Percentiles rank a stretch among this genome's conserved stretches.
Evolutionary conservation across 192 early-diverging fungal species (phyloP).

Genomic region (Funneliformis mosseae): DNA sequence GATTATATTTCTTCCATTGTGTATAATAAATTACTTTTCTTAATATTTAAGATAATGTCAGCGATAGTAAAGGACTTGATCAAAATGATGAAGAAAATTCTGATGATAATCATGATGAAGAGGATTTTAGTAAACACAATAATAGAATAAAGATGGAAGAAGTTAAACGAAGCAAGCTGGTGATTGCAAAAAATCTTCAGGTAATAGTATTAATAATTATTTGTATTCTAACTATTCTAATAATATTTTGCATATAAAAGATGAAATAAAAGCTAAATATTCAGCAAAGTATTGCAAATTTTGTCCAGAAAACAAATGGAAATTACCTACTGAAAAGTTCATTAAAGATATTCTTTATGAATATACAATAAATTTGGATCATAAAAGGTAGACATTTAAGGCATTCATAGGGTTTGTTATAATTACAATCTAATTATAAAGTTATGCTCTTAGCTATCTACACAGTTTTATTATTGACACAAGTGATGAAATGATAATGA

Average conservation of each 20-base stretch:
- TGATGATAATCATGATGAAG: too few species aligned
- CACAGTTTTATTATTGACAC: slow-evolving; percentile 10
- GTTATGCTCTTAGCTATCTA: background rate
- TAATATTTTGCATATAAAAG: background rate
- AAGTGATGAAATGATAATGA: background rate
- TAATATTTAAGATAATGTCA: too few species aligned
- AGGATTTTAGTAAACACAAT: background rate
- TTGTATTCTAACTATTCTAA: background rate
- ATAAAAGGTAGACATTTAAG: slow-evolving; percentile 3
- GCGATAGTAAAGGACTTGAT: too few species aligned
- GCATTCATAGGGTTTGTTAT: background rate
- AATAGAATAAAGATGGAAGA: background rate
- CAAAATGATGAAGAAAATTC: too few species aligned
- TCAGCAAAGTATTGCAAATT: background rate
- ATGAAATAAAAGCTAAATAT: background rate
- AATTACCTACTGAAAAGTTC: background rate
- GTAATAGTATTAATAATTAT: background rate
- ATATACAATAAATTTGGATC: slow-evolving; percentile 6
- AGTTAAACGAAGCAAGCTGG: background rate
- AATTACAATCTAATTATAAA: background rate
- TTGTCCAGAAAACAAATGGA: background rate
- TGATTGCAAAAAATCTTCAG: background rate
- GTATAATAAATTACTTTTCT: too few species aligned
- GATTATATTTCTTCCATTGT: too few species aligned
- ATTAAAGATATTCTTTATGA: slow-evolving; percentile 14